These are phyloP conservation scores for Neofusicoccum sp. DNA, from an alignment of 2,329 filamentous ascomycete genomes.

Conservation along the genomic window DNA sequence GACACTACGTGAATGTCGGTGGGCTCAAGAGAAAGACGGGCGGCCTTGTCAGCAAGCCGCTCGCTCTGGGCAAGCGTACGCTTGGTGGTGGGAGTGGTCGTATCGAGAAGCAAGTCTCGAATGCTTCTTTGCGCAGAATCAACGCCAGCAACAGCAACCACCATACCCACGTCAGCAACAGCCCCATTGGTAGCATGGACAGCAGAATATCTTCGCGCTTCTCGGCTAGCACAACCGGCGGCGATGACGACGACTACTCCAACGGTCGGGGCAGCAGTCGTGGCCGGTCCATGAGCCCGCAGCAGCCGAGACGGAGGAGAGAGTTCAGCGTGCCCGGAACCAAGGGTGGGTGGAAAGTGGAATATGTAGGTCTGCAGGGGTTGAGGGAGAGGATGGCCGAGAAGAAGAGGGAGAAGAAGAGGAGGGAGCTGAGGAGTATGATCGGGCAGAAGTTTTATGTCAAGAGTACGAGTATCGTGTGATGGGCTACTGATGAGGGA, in stretches of 20 bases:
- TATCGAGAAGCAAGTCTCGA: constrained; percentile 9
- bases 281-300: constrained; percentile 9
- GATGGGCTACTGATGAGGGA: neutral
- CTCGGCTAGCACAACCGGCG: constrained; percentile 4
- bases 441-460: constrained; percentile 40
- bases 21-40: neutral
- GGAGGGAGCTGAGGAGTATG: constrained; percentile 56
- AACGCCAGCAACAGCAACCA: neutral
- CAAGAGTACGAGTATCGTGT: constrained; percentile 14
- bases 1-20: constrained; percentile 38
- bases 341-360: constrained; percentile 41
- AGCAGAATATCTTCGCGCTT: constrained; percentile 6
- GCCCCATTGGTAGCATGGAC: neutral
- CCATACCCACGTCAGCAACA: neutral
- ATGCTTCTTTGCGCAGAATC: neutral
- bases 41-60: neutral
- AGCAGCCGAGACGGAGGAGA: neutral
- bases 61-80: neutral
- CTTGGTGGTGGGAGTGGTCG: neutral
- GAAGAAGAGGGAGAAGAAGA: constrained; percentile 53
- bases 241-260: neutral
- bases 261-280: constrained; percentile 21
- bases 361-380: constrained; percentile 54
- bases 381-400: constrained; percentile 52
- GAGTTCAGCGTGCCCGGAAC: constrained; percentile 23